Percentiles rank a stretch among this genome's conserved stretches.
Evolutionary conservation across 257 asterid genomes (phyloP).

Genomic region (Solanum sejunctum): DNA sequence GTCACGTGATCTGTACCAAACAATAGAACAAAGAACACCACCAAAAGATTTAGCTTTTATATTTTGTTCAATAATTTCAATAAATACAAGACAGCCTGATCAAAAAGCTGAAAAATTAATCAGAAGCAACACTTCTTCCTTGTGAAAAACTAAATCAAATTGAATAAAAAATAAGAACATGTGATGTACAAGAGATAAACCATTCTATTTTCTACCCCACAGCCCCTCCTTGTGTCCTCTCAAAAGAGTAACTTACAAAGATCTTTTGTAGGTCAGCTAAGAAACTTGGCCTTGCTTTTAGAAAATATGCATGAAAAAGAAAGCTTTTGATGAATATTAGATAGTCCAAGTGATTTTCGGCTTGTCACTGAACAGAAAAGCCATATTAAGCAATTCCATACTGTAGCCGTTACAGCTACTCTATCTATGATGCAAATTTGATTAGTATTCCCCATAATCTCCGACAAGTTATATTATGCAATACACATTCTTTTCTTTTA

Average conservation of each 20-base stretch:
- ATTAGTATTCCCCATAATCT: not conserved
- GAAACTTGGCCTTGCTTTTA: not conserved
- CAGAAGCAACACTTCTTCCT: not conserved
- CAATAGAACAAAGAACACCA: not conserved
- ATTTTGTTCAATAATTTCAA: not conserved
- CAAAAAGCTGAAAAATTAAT: not conserved
- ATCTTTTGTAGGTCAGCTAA: not conserved
- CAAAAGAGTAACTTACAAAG: not conserved
- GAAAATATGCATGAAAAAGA: not conserved
- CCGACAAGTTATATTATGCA: not conserved
- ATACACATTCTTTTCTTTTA: not conserved
- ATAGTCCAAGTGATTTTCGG: not conserved
- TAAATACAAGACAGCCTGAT: not conserved
- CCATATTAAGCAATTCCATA: not conserved
- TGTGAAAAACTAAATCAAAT: not conserved
- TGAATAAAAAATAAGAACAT: not conserved
- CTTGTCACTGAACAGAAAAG: not conserved
- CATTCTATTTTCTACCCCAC: not conserved
- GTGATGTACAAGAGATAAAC: not conserved
- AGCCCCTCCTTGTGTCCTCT: not conserved
- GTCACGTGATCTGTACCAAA: constrained; percentile 55
- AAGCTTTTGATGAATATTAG: not conserved
- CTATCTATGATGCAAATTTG: not conserved
- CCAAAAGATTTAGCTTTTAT: not conserved
- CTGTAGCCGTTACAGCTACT: not conserved